These are phyloP conservation scores for Sugiyamaella valdiviana DNA, from an alignment of 805 yeast genomes.

Conservation along the genomic window DNA sequence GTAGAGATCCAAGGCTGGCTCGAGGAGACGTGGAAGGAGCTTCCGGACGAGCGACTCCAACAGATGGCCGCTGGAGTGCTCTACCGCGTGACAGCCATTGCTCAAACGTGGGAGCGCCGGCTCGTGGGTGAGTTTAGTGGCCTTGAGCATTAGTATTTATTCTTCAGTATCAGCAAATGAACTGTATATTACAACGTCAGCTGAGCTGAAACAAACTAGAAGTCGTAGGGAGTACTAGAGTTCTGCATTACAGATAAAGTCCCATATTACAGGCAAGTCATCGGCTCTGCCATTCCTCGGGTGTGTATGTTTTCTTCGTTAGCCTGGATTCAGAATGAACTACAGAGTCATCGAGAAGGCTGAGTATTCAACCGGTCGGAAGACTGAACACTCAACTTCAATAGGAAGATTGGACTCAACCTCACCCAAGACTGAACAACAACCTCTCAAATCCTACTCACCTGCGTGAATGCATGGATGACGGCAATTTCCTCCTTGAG, in stretches of 20 bases:
- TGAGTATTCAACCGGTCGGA: too few relatives aligned
- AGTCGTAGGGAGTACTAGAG: too few relatives aligned
- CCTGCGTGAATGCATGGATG: constrained; percentile 95
- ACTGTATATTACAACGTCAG: neutral
- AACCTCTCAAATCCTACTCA: too few relatives aligned
- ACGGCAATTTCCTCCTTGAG: constrained; percentile 76
- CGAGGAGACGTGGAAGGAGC: constrained; percentile 26
- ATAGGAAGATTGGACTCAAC: too few relatives aligned
- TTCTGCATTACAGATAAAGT: too few relatives aligned
- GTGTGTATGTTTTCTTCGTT: constrained; percentile 48
- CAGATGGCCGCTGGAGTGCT: constrained; percentile 31
- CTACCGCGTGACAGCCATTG: constrained; percentile 24
- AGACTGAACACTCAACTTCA: too few relatives aligned
- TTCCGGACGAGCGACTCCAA: constrained; percentile 25
- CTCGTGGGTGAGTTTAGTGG: constrained; percentile 17
- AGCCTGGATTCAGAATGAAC: neutral
- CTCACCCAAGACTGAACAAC: too few relatives aligned
- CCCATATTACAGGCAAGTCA: neutral
- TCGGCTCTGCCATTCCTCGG: constrained; percentile 67
- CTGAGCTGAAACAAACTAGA: too few relatives aligned
- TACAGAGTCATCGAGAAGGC: too few relatives aligned
- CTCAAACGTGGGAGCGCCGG: constrained; percentile 22
- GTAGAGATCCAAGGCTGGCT: constrained; percentile 29
- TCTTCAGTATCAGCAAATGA: neutral
- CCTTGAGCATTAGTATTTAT: constrained; percentile 7